phyloP scores from a whole-genome alignment of 768 basidiomycete genomes.

The Hericium erinaceus region DNA sequence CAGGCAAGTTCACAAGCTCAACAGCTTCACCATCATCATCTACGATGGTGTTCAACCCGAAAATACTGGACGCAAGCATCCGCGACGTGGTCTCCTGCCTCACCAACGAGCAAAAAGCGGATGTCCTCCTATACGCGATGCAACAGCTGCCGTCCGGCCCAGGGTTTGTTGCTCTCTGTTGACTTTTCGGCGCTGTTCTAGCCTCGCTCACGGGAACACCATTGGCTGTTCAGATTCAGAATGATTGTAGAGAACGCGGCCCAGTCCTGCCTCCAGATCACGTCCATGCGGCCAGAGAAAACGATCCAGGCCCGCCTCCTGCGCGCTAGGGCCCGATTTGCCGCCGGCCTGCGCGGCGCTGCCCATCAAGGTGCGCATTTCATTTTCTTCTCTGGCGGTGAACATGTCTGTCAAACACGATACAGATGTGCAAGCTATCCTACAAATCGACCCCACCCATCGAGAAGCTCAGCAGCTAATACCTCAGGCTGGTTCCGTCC shows the following conservation, averaged over 20 bases:
- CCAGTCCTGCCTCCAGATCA: constrained; percentile 25
- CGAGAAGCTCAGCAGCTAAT: constrained; percentile 55
- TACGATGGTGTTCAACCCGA: constrained; percentile 52
- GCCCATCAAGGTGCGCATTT: constrained; percentile 50
- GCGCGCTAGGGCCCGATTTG: constrained; percentile 57
- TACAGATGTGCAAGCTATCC: constrained; percentile 57
- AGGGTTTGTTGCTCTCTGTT: constrained; percentile 27
- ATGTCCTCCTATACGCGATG: constrained; percentile 72
- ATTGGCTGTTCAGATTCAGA: constrained; percentile 33
- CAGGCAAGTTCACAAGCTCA: too few species aligned
- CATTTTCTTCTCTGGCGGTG: constrained; percentile 7
- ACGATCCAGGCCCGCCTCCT: constrained; percentile 54
- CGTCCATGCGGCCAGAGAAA: constrained; percentile 39
- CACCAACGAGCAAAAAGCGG: constrained; percentile 57
- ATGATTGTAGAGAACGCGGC: constrained; percentile 66
- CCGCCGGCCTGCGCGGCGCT: constrained; percentile 47
- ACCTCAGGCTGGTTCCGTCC: constrained; percentile 25
- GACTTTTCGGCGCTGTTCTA: background rate
- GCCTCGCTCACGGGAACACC: background rate
- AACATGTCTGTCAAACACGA: background rate
- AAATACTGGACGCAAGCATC: constrained; percentile 68
- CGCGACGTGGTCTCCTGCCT: constrained; percentile 54
- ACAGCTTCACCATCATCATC: too few species aligned
- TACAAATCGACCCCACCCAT: constrained; percentile 55
- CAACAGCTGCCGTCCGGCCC: constrained; percentile 67